phyloP scores from a whole-genome alignment of 352 stramenopile species.

The Globisporangium uncinulatum region DNA sequence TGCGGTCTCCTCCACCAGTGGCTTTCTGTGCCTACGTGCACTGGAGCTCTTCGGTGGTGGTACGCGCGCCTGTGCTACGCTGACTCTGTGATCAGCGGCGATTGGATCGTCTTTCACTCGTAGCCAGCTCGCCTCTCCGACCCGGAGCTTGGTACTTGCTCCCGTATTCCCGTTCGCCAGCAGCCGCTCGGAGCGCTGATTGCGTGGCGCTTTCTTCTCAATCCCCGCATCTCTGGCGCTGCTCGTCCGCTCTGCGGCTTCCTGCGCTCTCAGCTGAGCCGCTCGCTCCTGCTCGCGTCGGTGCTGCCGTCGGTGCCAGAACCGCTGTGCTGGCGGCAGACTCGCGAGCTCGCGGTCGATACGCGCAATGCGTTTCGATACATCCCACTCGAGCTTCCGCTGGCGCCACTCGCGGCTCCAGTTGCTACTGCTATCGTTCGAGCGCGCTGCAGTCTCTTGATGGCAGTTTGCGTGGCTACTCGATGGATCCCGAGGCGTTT shows the following conservation, averaged over 20 bases:
- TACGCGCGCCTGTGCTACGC: no score
- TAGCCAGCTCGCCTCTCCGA: no score
- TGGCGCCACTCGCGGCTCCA: slow-evolving; percentile 26
- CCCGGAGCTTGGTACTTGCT: no score
- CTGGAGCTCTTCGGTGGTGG: no score
- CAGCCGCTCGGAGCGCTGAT: no score
- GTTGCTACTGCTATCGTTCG: not conserved
- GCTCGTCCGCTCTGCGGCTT: not conserved
- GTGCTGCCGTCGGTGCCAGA: slow-evolving; percentile 36
- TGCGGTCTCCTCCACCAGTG: no score
- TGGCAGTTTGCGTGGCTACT: no score
- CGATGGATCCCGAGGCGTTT: no score
- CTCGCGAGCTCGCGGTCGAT: slow-evolving; percentile 54
- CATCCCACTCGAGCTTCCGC: slow-evolving; percentile 59
- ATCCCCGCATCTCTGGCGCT: not conserved
- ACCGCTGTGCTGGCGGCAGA: slow-evolving; percentile 39
- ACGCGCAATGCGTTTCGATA: slow-evolving; percentile 58
- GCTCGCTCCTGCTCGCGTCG: slow-evolving; percentile 17
- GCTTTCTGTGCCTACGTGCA: no score
- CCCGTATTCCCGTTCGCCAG: no score
- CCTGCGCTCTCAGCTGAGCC: not conserved
- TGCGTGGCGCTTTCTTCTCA: not conserved
- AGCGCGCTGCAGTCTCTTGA: not conserved
- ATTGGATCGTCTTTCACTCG: no score
- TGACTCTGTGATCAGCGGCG: no score